phyloP scores from a whole-genome alignment of 352 stramenopile species.

The Aphanomyces invadans region DNA sequence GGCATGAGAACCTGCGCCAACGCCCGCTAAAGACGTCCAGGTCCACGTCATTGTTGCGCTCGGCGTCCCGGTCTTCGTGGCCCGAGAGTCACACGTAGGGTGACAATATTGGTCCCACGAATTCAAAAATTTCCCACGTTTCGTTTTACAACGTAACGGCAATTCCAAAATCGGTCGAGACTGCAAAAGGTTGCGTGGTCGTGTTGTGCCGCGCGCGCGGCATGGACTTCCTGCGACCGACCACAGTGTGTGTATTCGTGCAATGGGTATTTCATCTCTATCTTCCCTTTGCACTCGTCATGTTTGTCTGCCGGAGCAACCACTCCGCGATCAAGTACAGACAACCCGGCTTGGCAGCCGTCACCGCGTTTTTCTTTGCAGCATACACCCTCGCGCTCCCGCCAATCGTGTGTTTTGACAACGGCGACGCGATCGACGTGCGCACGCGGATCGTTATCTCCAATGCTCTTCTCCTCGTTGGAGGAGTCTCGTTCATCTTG shows the following conservation, averaged over 20 bases:
- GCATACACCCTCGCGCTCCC: conserved; percentile 8
- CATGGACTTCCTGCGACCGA: neutral
- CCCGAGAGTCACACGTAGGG: too few species aligned
- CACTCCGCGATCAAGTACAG: conserved; percentile 22
- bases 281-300: conserved; percentile 1
- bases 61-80: too few species aligned
- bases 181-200: neutral
- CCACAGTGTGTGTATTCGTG: neutral
- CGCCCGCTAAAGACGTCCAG: neutral
- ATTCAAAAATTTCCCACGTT: too few species aligned
- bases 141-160: too few species aligned
- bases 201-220: too few species aligned
- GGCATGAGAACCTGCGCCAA: too few species aligned
- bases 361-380: neutral
- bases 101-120: too few species aligned
- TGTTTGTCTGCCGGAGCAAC: conserved; percentile 16
- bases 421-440: neutral
- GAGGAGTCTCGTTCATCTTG: conserved; percentile 12
- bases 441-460: conserved; percentile 6
- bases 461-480: neutral
- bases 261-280: conserved; percentile 14
- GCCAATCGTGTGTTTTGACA: conserved; percentile 16
- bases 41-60: neutral
- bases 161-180: neutral
- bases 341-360: neutral